Evolutionary conservation across 1,284 basidiomycete genomes (phyloP).

Genomic region (Ceratobasidium sp.): DNA sequence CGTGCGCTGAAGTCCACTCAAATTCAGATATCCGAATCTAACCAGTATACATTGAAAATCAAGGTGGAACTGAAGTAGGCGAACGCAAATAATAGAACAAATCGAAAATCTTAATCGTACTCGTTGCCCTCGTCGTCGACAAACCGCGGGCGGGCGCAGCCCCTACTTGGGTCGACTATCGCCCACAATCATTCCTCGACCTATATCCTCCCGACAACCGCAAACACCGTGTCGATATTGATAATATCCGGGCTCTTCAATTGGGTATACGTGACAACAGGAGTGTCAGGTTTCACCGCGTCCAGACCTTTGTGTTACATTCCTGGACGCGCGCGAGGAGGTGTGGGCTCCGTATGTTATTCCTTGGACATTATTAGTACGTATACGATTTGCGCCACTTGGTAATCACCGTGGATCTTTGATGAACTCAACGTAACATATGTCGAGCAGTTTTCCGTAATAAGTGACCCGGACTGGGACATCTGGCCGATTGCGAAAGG

Average conservation of each 20-base stretch:
- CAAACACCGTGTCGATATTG: neutral
- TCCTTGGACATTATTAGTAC: neutral
- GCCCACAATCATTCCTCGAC: neutral
- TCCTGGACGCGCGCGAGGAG: constrained; percentile 14
- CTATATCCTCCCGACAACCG: constrained; percentile 5
- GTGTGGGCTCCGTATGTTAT: neutral
- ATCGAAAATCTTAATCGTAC: too few relatives aligned
- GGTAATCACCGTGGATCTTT: neutral
- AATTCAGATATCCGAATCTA: too few relatives aligned
- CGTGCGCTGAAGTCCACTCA: constrained; percentile 42
- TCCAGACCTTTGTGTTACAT: constrained; percentile 16
- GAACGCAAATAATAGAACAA: too few relatives aligned
- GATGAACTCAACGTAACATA: constrained; percentile 29
- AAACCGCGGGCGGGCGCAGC: constrained; percentile 13
- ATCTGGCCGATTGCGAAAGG: neutral
- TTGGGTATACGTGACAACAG: constrained; percentile 18
- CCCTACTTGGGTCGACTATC: constrained; percentile 9
- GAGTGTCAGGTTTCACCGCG: neutral
- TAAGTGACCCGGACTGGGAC: neutral
- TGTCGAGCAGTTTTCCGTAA: constrained; percentile 17
- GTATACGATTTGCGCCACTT: too few relatives aligned
- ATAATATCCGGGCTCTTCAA: neutral
- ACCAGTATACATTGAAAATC: too few relatives aligned
- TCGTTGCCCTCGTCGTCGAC: constrained; percentile 13
- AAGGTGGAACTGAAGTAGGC: constrained; percentile 21